Base-by-base conservation (phyloP, 768 basidiomycete genomes). In the Phlebiopsis flavidoalba region DNA sequence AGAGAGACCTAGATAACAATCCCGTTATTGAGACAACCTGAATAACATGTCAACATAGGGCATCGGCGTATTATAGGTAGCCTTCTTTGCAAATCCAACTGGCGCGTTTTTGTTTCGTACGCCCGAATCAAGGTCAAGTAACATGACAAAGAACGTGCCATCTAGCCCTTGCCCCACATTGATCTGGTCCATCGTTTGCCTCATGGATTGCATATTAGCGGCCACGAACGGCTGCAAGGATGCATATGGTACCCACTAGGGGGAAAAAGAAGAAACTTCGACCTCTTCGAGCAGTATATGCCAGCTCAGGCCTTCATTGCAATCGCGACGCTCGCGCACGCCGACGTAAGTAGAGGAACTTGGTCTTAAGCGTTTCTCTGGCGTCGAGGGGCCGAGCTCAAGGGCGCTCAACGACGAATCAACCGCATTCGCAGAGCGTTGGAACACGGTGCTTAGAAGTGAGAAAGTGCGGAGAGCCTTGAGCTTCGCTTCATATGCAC, bases 401-500 rank as follows among this genome's bases (percentile, higher is more conserved):
- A 67, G 61, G 11, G 66, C 66, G 19, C 61, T 57, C n/a, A 53
- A 21, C 15, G 52, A n/a, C n/a, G n/a, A n/a, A n/a, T n/a, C n/a
- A n/a, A n/a, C 66, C 31, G 61, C 56, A 37, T 57, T 56, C 26
- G 60, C 59, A 48, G 65, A 61, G 26, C 26, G 26, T 31, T 24
- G 63, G 65, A 5, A 59, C 63, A 60, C 64, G 64, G n/a, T n/a
- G 26, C 46, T 67, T 67, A n/a, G 58, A 53, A 26, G 64, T 64
- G n/a, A n/a, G 63, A 67, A 67, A 14, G 45, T 53, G 40, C 64
- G 59, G 35, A 65, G 64, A 15, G 51, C 33, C 45, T 63, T 61
- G 57, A 53, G 51, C 19, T 35, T 26, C 33, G 49, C 55, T 31
- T 40, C 49, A 37, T 37, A 21, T 4, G 43, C 19, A 6, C 43